Conservation (phyloP, 345 rosid species). For the Durio zibethinus region DNA sequence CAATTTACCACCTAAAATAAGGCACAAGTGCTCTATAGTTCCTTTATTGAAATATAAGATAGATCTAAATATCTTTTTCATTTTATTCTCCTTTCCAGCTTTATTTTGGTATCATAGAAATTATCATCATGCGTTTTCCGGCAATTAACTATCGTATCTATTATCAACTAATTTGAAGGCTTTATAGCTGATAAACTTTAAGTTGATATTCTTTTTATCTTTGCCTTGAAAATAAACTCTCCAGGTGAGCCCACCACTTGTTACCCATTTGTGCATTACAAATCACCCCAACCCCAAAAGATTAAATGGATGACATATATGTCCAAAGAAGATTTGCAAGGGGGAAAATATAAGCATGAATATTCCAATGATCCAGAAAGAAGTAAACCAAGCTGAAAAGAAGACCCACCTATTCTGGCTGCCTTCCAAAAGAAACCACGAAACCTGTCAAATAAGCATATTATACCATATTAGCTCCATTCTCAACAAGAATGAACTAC, state of each 20-base stretch:
- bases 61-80: neutral
- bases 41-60: neutral
- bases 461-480: slow-evolving; percentile 8
- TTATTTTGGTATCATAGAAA: neutral
- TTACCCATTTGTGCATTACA: neutral
- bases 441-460: slow-evolving; percentile 48
- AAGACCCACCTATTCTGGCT: slow-evolving; percentile 79
- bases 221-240: neutral
- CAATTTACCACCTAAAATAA: neutral
- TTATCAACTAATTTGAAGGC: neutral
- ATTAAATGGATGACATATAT: neutral
- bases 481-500: neutral
- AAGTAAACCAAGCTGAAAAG: neutral
- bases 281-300: neutral
- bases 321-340: neutral
- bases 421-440: slow-evolving; percentile 98
- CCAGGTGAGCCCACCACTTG: neutral
- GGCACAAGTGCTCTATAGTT: neutral
- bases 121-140: neutral
- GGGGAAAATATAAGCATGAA: neutral
- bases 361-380: neutral
- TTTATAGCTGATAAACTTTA: neutral
- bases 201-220: neutral
- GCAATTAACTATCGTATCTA: neutral
- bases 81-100: neutral